Conservation (phyloP, 2,329 filamentous ascomycete genomes). For the Fusarium tanahbumbuense region DNA sequence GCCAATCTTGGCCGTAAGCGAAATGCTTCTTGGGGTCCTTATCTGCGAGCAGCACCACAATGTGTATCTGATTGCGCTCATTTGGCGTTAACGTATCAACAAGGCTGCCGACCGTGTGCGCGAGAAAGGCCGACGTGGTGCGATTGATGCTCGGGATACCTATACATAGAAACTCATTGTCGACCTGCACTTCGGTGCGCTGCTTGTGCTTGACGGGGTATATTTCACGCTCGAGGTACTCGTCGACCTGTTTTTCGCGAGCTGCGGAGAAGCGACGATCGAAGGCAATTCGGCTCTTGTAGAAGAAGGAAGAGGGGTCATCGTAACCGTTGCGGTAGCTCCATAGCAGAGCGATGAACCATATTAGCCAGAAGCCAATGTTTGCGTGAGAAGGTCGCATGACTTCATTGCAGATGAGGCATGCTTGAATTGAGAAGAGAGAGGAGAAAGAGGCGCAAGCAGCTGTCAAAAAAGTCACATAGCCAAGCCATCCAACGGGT, state of each 20-base stretch:
- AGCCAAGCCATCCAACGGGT: neutral
- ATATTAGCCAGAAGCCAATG: conserved; percentile 48
- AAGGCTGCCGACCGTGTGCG: conserved; percentile 48
- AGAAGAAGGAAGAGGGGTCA: conserved; percentile 52
- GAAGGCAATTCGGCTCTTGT: conserved; percentile 46
- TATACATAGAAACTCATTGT: conserved; percentile 45
- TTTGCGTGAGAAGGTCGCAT: conserved; percentile 49
- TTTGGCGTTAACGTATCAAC: conserved; percentile 47
- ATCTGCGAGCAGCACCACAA: conserved; percentile 53
- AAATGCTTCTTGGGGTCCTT: conserved; percentile 47
- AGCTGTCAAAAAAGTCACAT: neutral
- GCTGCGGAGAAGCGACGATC: conserved; percentile 42
- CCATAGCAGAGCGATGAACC: conserved; percentile 45
- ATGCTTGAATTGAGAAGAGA: neutral
- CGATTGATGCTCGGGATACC: conserved; percentile 53
- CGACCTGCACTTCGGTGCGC: conserved; percentile 14
- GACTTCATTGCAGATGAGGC: conserved; percentile 29
- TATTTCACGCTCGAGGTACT: conserved; percentile 36
- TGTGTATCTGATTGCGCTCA: conserved; percentile 49
- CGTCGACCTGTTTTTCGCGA: conserved; percentile 45
- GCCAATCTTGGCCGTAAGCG: conserved; percentile 50
- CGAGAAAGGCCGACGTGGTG: conserved; percentile 46
- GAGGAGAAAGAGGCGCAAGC: neutral
- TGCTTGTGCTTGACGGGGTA: conserved; percentile 19
- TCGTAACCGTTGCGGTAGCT: conserved; percentile 50